Conservation (phyloP, 768 basidiomycete species). For the Boletus speciosus region DNA sequence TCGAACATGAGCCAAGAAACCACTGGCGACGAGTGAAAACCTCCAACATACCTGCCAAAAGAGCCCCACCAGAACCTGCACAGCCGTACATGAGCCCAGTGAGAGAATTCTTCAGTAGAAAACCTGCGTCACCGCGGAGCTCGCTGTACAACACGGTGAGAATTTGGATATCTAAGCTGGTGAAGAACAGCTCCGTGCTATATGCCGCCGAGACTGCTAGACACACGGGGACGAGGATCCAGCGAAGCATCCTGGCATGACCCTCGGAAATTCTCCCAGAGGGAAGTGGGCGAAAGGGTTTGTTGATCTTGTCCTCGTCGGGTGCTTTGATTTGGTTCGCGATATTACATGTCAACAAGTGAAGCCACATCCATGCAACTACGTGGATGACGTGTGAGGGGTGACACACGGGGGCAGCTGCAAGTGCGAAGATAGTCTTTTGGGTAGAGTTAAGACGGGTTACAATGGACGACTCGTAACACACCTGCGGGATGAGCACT, state of each 20-base stretch:
- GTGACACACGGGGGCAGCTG: slow-evolving; percentile 20
- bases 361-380: slow-evolving; percentile 42
- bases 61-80: slow-evolving; percentile 33
- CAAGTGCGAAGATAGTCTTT: slow-evolving; percentile 32
- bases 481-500: slow-evolving; percentile 18
- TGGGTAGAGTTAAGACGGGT: neutral
- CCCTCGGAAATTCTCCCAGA: slow-evolving; percentile 36
- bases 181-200: slow-evolving; percentile 25
- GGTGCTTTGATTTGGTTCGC: slow-evolving; percentile 38
- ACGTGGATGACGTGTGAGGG: slow-evolving; percentile 17
- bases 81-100: slow-evolving; percentile 33
- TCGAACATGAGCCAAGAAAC: neutral
- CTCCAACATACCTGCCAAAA: slow-evolving; percentile 29
- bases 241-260: slow-evolving; percentile 34
- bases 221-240: slow-evolving; percentile 33
- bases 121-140: slow-evolving; percentile 24
- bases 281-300: slow-evolving; percentile 41
- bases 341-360: slow-evolving; percentile 38
- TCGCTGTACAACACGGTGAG: slow-evolving; percentile 36
- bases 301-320: slow-evolving; percentile 41
- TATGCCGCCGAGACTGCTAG: slow-evolving; percentile 29
- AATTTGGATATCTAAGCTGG: slow-evolving; percentile 25
- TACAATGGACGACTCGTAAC: neutral
- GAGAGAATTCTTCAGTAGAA: slow-evolving; percentile 28
- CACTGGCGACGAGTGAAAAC: neutral